A percentile compares a stretch with the other conserved stretches of the same genome.
Conservation (phyloP, 306 rosid species). For the Pterocarpus santalinus region DNA sequence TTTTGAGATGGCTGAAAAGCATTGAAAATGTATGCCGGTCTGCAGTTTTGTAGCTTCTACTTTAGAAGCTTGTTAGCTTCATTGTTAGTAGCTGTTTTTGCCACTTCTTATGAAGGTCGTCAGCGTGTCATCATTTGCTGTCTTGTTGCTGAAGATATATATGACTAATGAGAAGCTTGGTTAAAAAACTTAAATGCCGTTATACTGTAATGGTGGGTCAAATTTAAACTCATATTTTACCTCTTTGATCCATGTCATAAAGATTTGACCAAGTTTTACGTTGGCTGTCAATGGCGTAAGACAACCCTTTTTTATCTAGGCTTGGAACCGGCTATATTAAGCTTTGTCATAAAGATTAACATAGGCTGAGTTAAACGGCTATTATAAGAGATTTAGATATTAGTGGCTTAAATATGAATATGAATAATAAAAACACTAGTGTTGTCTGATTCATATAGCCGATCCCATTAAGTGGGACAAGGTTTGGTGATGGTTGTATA, state of each 20-base stretch:
- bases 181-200: not conserved
- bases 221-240: not conserved
- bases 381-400: no score
- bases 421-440: no score
- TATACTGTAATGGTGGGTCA: not conserved
- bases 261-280: no score
- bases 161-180: conserved; percentile 4
- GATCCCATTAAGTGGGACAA: no score
- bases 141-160: conserved; percentile 12
- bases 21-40: conserved; percentile 7
- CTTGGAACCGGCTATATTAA: no score
- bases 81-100: conserved; percentile 12
- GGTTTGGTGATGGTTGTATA: no score
- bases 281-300: no score
- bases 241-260: not conserved
- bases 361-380: no score
- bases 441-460: no score
- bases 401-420: no score
- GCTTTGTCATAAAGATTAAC: no score
- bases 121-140: not conserved
- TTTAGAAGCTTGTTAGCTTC: conserved; percentile 17
- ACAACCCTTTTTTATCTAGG: no score
- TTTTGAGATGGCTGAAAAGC: conserved; percentile 22
- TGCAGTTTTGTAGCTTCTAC: conserved; percentile 23
- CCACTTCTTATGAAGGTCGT: conserved; percentile 7